A percentile compares a stretch with the other conserved stretches of the same genome.
These are phyloP conservation scores for Xylariaceae sp. DNA, from an alignment of 2,329 filamentous ascomycete species.

Conservation along the genomic window DNA sequence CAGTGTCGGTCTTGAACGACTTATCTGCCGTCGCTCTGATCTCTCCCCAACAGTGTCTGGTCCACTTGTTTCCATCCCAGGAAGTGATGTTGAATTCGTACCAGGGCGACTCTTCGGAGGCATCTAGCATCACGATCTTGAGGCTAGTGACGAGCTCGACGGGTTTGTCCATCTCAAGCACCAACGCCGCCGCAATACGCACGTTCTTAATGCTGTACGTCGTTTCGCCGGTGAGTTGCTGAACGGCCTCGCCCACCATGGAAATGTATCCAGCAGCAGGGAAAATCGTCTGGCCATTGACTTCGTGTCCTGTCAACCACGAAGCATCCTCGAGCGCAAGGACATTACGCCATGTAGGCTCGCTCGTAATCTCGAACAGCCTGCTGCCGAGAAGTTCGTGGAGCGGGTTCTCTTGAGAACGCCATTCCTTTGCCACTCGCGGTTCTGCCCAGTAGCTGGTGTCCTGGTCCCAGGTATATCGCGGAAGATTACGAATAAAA, in stretches of 20 bases:
- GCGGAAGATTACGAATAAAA: not conserved
- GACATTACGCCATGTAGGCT: not conserved
- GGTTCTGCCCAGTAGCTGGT: not conserved
- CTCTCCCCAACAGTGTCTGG: not conserved
- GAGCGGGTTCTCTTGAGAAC: not conserved
- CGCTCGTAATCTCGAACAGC: not conserved
- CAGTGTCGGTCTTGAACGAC: not conserved
- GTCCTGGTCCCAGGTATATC: not conserved
- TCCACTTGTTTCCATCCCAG: not conserved
- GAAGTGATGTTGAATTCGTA: slow-evolving; percentile 1
- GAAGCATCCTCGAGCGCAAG: not conserved
- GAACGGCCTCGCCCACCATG: slow-evolving; percentile 1
- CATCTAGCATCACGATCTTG: not conserved
- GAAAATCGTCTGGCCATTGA: not conserved
- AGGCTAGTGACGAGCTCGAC: not conserved
- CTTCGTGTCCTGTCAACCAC: slow-evolving; percentile 1
- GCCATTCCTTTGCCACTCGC: not conserved
- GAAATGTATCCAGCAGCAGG: slow-evolving; percentile 1
- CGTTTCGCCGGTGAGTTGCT: not conserved
- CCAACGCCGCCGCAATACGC: not conserved
- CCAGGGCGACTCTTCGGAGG: not conserved
- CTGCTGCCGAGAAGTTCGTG: not conserved
- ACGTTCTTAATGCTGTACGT: slow-evolving; percentile 1
- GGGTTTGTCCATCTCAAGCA: not conserved
- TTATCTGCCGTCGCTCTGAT: not conserved